Evolutionary conservation across 805 yeast species (phyloP).

Genomic region (Wickerhamomyces bovis): DNA sequence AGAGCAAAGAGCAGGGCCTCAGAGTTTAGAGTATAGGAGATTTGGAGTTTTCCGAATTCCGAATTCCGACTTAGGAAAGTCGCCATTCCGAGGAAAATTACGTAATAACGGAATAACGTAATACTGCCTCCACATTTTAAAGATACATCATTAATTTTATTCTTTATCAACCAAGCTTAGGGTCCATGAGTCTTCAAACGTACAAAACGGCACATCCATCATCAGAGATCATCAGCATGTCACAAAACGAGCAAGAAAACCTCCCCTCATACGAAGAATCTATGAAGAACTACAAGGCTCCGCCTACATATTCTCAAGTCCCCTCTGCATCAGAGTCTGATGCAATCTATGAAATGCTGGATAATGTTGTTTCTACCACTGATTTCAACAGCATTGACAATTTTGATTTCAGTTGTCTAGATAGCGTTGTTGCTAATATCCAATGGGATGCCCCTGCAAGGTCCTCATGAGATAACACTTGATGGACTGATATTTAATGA

Average conservation of each 20-base stretch:
- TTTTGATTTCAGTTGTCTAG: slow-evolving; percentile 13
- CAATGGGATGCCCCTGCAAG: slow-evolving; percentile 3
- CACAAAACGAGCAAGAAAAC: background rate
- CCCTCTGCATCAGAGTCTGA: slow-evolving; percentile 1
- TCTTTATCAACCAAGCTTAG: no score
- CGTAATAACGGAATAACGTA: no score
- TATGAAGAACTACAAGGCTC: background rate
- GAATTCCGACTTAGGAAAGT: no score
- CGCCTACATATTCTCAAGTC: background rate
- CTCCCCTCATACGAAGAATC: background rate
- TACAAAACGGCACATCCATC: background rate
- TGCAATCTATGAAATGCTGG: slow-evolving; percentile 7
- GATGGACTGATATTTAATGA: background rate
- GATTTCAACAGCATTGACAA: slow-evolving; percentile 13
- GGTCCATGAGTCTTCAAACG: no score
- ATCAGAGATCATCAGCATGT: background rate
- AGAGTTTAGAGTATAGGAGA: slow-evolving; percentile 62
- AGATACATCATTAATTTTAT: no score
- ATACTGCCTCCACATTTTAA: no score
- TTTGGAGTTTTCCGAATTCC: slow-evolving; percentile 58
- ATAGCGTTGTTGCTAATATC: background rate
- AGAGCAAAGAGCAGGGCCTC: slow-evolving; percentile 69
- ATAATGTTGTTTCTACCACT: slow-evolving; percentile 10
- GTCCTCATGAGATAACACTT: slow-evolving; percentile 3
- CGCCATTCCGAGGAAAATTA: no score